Conservation (phyloP, 2,329 filamentous ascomycete species). For the Uncinocarpus reesii region DNA sequence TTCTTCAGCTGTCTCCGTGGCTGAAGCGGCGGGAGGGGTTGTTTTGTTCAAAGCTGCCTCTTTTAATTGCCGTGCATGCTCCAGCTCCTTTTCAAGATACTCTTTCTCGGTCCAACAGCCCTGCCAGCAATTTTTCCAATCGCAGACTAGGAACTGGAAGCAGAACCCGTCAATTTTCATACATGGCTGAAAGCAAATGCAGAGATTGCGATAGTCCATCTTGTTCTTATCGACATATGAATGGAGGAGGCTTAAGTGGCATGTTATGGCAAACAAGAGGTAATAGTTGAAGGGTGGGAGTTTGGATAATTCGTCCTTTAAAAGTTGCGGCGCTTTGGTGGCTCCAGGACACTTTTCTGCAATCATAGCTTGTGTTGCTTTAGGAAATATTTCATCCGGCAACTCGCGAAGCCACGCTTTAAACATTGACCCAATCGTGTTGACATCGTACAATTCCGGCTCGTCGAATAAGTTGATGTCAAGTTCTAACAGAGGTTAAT, state of each 20-base stretch:
- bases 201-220: constrained; percentile 93
- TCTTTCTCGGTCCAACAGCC: constrained; percentile 84
- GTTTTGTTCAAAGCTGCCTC: constrained; percentile 19
- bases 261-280: constrained; percentile 91
- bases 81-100: constrained; percentile 52
- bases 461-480: constrained; percentile 88
- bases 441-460: constrained; percentile 84
- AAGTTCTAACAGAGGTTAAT: constrained; percentile 46
- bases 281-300: constrained; percentile 98
- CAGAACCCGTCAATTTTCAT: constrained; percentile 93
- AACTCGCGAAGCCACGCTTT: constrained; percentile 92
- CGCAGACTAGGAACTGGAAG: constrained; percentile 87
- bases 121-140: constrained; percentile 96
- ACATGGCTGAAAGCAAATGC: constrained; percentile 93
- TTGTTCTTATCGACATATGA: constrained; percentile 93
- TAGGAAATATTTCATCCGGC: constrained; percentile 89
- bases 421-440: constrained; percentile 90
- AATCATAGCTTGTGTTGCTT: constrained; percentile 68
- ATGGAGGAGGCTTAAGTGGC: constrained; percentile 81
- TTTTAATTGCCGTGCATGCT: constrained; percentile 28
- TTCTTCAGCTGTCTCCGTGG: constrained; percentile 35
- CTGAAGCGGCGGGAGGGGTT: constrained; percentile 9
- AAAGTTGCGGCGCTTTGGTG: constrained; percentile 68
- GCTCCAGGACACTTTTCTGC: constrained; percentile 68
- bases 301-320: constrained; percentile 84